A percentile compares a stretch with the other conserved stretches of the same genome.
These are phyloP conservation scores for Venturia effusa DNA, from an alignment of 2,329 filamentous ascomycete genomes.

Conservation along the genomic window DNA sequence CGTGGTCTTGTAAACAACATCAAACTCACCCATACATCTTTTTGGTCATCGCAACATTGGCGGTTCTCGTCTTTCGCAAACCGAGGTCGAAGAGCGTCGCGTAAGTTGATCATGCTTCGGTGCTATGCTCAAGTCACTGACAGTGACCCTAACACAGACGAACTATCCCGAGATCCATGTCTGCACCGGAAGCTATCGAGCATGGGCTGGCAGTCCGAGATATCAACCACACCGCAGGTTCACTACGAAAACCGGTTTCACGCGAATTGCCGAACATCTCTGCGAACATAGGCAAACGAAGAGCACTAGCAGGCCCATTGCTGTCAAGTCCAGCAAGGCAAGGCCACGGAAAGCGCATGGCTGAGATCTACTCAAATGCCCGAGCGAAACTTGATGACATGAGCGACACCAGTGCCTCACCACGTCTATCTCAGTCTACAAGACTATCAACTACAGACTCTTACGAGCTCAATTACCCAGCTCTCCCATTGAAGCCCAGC, in stretches of 20 bases:
- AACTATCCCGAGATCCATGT: neutral
- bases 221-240: neutral
- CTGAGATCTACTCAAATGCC: neutral
- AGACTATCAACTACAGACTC: neutral
- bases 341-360: neutral
- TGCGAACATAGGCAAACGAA: conserved; percentile 1
- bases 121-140: neutral
- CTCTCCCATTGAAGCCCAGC: neutral
- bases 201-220: neutral
- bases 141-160: neutral
- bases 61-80: neutral
- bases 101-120: neutral
- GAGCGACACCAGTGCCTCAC: neutral
- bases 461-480: neutral
- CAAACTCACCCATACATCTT: conserved; percentile 5
- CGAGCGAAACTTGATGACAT: neutral
- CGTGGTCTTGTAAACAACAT: neutral
- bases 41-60: neutral
- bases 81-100: neutral
- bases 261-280: neutral
- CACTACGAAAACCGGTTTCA: neutral
- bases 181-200: neutral
- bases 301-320: neutral
- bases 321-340: conserved; percentile 3
- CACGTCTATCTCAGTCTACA: neutral